Evolutionary conservation across 2,329 filamentous ascomycete species (phyloP).

Genomic region (Colletotrichum tropicale): DNA sequence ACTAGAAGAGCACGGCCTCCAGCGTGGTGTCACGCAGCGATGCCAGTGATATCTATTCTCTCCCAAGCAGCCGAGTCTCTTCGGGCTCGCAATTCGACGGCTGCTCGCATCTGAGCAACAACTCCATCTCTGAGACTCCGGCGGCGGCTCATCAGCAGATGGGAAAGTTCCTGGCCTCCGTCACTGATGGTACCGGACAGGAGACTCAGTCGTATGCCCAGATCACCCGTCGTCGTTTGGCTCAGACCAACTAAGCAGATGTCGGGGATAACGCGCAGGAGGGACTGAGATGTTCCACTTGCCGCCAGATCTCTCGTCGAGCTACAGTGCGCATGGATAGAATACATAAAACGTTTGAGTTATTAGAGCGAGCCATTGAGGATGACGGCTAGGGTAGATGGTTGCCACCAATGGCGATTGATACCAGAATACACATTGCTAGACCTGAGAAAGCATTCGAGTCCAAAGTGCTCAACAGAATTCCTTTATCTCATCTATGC

Average conservation of each 20-base stretch:
- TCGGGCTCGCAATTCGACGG: constrained; percentile 8
- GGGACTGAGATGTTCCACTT: neutral
- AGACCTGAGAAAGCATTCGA: neutral
- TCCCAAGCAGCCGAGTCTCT: constrained; percentile 13
- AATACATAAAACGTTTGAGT: neutral
- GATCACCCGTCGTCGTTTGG: neutral
- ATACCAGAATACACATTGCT: neutral
- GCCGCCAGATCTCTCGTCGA: neutral
- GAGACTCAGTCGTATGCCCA: neutral
- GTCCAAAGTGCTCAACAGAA: neutral
- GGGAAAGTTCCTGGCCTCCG: constrained; percentile 5
- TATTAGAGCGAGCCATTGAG: neutral
- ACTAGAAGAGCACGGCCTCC: constrained; percentile 16
- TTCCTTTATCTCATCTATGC: neutral
- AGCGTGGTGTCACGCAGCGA: constrained; percentile 13
- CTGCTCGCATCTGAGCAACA: constrained; percentile 4
- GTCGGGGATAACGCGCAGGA: neutral
- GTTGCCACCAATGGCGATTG: neutral
- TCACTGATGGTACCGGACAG: neutral
- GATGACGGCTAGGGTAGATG: neutral
- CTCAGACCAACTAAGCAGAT: neutral
- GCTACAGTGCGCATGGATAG: neutral
- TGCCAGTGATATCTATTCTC: neutral
- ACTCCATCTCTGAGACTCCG: constrained; percentile 5
- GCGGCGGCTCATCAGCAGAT: constrained; percentile 6